Conservation (phyloP, 805 yeast genomes). For the Barnettozyma salicaria region DNA sequence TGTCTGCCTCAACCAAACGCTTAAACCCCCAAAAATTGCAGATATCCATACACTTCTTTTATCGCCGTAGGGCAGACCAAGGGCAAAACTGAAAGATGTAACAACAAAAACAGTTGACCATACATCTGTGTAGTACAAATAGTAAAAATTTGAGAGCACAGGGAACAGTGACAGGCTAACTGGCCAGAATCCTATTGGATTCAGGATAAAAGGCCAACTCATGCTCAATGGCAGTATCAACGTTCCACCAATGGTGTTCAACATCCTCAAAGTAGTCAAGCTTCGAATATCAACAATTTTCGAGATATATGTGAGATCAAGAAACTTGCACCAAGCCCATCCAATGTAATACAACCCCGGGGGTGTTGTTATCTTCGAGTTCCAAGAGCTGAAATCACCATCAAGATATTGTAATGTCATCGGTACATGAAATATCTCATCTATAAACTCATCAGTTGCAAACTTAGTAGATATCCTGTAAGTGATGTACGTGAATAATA, state of each 20-base stretch:
- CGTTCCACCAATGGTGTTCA: constrained; percentile 65
- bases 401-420: constrained; percentile 67
- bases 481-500: constrained; percentile 26
- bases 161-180: constrained; percentile 53
- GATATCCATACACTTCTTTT: constrained; percentile 35
- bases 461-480: constrained; percentile 25
- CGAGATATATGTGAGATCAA: constrained; percentile 18
- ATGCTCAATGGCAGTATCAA: constrained; percentile 44
- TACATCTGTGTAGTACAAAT: constrained; percentile 85
- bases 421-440: constrained; percentile 80
- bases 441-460: constrained; percentile 37
- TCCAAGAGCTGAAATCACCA: constrained; percentile 66
- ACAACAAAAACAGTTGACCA: constrained; percentile 79
- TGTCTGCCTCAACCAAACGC: constrained; percentile 83
- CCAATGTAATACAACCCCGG: constrained; percentile 76
- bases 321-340: constrained; percentile 28
- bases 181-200: constrained; percentile 40
- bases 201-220: constrained; percentile 33
- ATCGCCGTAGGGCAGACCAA: constrained; percentile 34
- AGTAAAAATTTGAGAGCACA: constrained; percentile 62
- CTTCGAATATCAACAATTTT: constrained; percentile 27
- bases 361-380: constrained; percentile 91
- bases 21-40: constrained; percentile 50
- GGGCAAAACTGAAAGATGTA: constrained; percentile 44
- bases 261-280: constrained; percentile 39